These are phyloP conservation scores for Trypanosoma congolense DNA, from an alignment of 208 protist species.

Conservation along the genomic window DNA sequence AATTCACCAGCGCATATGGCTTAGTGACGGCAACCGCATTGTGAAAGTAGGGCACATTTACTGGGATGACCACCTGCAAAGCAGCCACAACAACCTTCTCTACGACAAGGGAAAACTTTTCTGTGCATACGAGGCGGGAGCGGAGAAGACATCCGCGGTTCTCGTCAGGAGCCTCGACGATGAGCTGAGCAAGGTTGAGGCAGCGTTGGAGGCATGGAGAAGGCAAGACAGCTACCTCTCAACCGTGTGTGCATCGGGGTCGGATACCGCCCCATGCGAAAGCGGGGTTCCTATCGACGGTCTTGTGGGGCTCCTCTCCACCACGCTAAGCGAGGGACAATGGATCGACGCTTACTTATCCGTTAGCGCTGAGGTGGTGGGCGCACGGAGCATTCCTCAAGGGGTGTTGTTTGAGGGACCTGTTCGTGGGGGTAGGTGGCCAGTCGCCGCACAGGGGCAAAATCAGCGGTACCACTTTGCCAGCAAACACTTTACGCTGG, in stretches of 20 bases:
- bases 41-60: background rate
- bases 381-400: background rate
- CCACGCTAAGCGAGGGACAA: background rate
- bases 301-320: conserved; percentile 10
- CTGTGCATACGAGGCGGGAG: background rate
- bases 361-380: conserved; percentile 1
- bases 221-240: background rate
- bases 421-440: conserved; percentile 11
- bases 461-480: conserved; percentile 13
- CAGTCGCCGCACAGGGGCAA: conserved; percentile 11
- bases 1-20: background rate
- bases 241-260: background rate
- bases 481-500: conserved; percentile 9
- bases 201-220: background rate
- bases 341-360: conserved; percentile 12
- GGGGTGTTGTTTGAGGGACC: conserved; percentile 5
- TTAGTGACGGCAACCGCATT: background rate
- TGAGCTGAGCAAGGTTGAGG: background rate
- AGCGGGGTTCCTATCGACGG: conserved; percentile 4
- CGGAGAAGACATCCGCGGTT: background rate
- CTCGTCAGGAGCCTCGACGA: background rate
- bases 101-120: background rate
- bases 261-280: background rate
- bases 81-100: background rate
- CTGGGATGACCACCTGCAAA: background rate